phyloP scores from a whole-genome alignment of 179 eudicot species.

The Beta macrorhiza region DNA sequence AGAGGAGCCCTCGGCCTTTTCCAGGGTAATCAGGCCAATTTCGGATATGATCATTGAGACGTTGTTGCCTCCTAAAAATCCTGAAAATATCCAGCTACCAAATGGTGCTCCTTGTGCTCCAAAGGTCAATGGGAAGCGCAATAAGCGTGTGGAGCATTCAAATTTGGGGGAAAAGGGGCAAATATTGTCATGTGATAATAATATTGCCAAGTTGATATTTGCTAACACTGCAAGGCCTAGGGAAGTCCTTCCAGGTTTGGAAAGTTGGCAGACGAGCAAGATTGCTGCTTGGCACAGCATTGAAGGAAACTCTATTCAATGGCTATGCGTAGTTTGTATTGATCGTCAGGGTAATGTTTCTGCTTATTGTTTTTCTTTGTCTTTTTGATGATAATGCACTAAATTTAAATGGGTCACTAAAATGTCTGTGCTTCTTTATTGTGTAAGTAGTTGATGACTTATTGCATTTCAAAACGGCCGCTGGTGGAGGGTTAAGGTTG shows the following conservation, averaged over 20 bases:
- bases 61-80: slow-evolving; percentile 39
- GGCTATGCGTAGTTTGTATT: slow-evolving; percentile 75
- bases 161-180: slow-evolving; percentile 55
- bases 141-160: slow-evolving; percentile 53
- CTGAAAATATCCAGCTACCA: slow-evolving; percentile 46
- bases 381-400: background rate
- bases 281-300: slow-evolving; percentile 83
- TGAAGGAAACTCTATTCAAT: slow-evolving; percentile 85
- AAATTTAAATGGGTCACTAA: background rate
- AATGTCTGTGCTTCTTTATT: background rate
- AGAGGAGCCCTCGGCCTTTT: slow-evolving; percentile 42
- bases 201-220: slow-evolving; percentile 61
- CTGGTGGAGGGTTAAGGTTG: background rate
- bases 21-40: slow-evolving; percentile 46
- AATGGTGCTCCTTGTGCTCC: slow-evolving; percentile 43
- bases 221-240: slow-evolving; percentile 61
- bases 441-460: background rate
- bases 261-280: slow-evolving; percentile 77
- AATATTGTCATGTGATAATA: slow-evolving; percentile 56
- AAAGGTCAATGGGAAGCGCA: slow-evolving; percentile 80
- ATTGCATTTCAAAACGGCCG: background rate
- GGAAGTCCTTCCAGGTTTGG: slow-evolving; percentile 78
- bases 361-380: slow-evolving; percentile 3
- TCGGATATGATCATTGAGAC: slow-evolving; percentile 51
- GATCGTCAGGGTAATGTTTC: slow-evolving; percentile 68